phyloP scores from a whole-genome alignment of 2,329 filamentous ascomycete genomes.

The Penicillium sp. region DNA sequence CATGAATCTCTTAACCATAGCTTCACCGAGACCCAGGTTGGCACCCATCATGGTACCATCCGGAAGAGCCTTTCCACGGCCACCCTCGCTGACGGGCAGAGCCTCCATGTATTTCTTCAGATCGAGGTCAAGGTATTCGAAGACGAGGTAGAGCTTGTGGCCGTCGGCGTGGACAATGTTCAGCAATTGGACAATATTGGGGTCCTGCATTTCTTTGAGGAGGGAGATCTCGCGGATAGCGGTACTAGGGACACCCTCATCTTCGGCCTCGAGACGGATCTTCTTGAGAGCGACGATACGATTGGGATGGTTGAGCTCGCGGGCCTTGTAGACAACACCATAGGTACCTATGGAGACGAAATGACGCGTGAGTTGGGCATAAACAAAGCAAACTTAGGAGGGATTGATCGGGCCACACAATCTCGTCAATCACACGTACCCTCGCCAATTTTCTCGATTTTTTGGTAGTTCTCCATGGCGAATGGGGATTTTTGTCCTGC shows the following conservation, averaged over 20 bases:
- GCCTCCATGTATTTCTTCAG: constrained; percentile 97
- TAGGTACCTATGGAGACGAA: constrained; percentile 69
- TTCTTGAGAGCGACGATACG: constrained; percentile 93
- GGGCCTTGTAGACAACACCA: constrained; percentile 92
- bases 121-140: constrained; percentile 88
- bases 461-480: constrained; percentile 92
- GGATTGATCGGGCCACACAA: not conserved
- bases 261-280: constrained; percentile 91
- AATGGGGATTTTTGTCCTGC: not conserved
- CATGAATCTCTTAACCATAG: constrained; percentile 93
- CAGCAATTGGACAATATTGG: constrained; percentile 81
- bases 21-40: constrained; percentile 71
- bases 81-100: constrained; percentile 78
- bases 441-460: constrained; percentile 95
- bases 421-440: constrained; percentile 56
- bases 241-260: constrained; percentile 89
- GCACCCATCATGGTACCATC: constrained; percentile 69
- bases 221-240: constrained; percentile 93
- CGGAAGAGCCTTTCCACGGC: constrained; percentile 80
- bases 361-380: constrained; percentile 18
- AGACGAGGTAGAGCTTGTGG: constrained; percentile 91
- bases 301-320: constrained; percentile 76
- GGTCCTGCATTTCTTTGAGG: constrained; percentile 91
- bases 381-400: not conserved
- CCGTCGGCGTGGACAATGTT: constrained; percentile 95